Percentiles rank a stretch among this genome's conserved stretches.
phyloP scores from a whole-genome alignment of 352 stramenopile genomes.

The Phytophthora sp. region DNA sequence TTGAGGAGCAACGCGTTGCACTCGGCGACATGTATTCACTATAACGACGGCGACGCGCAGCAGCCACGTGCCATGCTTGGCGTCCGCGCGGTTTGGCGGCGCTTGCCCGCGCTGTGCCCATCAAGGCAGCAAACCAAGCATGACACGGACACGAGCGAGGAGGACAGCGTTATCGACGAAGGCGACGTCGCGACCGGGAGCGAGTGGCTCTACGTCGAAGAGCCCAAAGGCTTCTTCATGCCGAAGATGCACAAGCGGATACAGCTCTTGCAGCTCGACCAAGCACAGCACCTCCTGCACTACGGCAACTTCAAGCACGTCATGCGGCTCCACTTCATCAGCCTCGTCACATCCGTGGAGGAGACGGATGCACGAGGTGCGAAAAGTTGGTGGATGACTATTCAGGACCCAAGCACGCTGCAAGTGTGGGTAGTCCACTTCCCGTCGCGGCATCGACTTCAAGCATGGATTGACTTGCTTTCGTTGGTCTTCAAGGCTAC shows the following conservation, averaged over 20 bases:
- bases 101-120: not conserved
- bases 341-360: slow-evolving; percentile 63
- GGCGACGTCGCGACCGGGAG: slow-evolving; percentile 18
- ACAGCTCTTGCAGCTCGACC: slow-evolving; percentile 63
- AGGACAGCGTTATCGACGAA: slow-evolving; percentile 25
- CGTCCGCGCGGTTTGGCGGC: slow-evolving; percentile 7
- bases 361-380: slow-evolving; percentile 34
- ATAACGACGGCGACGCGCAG: slow-evolving; percentile 4
- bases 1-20: slow-evolving; percentile 16
- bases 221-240: slow-evolving; percentile 56
- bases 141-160: slow-evolving; percentile 23
- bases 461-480: slow-evolving; percentile 52
- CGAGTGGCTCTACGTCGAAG: slow-evolving; percentile 71
- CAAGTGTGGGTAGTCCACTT: slow-evolving; percentile 78
- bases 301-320: slow-evolving; percentile 59
- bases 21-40: slow-evolving; percentile 22
- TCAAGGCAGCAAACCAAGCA: slow-evolving; percentile 11
- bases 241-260: slow-evolving; percentile 44
- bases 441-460: slow-evolving; percentile 39
- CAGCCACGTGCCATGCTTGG: slow-evolving; percentile 8
- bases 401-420: slow-evolving; percentile 56
- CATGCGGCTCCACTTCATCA: slow-evolving; percentile 64
- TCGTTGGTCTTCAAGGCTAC: slow-evolving; percentile 42
- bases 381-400: slow-evolving; percentile 68
- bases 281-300: slow-evolving; percentile 61